Percentiles rank a stretch among this genome's conserved stretches.
These are phyloP conservation scores for Aspergillus bridgeri DNA, from an alignment of 495 filamentous ascomycete species.

Conservation along the genomic window DNA sequence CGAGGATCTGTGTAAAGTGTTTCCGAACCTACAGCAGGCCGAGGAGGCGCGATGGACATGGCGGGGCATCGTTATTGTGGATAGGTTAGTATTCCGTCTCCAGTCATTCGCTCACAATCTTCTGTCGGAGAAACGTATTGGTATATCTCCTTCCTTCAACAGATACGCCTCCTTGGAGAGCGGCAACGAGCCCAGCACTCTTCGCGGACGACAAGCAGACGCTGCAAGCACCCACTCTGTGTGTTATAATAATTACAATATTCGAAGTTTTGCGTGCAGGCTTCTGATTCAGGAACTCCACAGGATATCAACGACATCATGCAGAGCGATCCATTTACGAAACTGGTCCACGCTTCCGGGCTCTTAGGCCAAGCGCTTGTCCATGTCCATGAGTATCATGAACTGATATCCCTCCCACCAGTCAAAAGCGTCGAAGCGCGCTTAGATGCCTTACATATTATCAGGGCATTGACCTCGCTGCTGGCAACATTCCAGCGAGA, in stretches of 20 bases:
- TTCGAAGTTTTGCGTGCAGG: background rate
- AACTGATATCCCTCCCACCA: background rate
- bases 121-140: background rate
- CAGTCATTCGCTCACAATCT: background rate
- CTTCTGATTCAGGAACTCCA: background rate
- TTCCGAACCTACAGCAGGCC: background rate
- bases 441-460: conserved; percentile 2
- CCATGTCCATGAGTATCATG: conserved; percentile 2
- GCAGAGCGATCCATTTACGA: background rate
- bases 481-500: background rate
- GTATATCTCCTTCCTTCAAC: background rate
- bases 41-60: conserved; percentile 6
- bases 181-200: background rate
- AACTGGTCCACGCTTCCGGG: conserved; percentile 1
- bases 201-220: background rate
- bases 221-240: background rate
- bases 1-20: background rate
- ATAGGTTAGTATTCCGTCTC: background rate
- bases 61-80: conserved; percentile 4
- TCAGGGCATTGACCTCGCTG: background rate
- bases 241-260: background rate
- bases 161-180: conserved; percentile 2
- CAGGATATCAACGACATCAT: background rate
- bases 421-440: background rate
- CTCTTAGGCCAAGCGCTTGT: background rate